A percentile compares a stretch with the other conserved stretches of the same genome.
phyloP scores from a whole-genome alignment of 352 stramenopile genomes.

The Globisporangium rhizosaccharum region DNA sequence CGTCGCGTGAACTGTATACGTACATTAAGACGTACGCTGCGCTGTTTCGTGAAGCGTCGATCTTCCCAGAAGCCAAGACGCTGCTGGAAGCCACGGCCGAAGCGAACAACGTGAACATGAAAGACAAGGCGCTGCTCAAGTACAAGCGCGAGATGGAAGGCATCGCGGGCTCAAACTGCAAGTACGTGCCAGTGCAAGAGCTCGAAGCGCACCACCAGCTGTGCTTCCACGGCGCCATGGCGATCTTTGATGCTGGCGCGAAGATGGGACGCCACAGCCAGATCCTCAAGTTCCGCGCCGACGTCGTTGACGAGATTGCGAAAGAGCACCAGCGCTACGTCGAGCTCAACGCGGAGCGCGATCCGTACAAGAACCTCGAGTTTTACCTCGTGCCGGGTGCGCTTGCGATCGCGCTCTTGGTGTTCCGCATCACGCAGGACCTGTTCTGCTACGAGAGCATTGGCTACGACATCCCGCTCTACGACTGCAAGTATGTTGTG shows the following conservation, averaged over 20 bases:
- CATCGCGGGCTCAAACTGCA: conserved; percentile 75
- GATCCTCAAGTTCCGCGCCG: conserved; percentile 85
- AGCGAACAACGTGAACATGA: conserved; percentile 96
- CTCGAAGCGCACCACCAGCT: conserved; percentile 87
- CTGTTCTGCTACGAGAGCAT: conserved; percentile 82
- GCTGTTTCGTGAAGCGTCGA: conserved; percentile 94
- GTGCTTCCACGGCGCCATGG: conserved; percentile 75
- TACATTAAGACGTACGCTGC: conserved; percentile 97
- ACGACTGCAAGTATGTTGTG: conserved; percentile 86
- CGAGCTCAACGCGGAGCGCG: conserved; percentile 93
- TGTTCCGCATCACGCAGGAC: conserved; percentile 86
- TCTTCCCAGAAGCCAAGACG: conserved; percentile 97
- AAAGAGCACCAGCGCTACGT: conserved; percentile 88
- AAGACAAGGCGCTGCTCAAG: conserved; percentile 70
- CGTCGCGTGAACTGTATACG: conserved; percentile 90
- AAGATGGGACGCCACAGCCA: conserved; percentile 92
- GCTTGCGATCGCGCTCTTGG: conserved; percentile 85
- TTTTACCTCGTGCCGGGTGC: conserved; percentile 92
- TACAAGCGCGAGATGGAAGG: conserved; percentile 96
- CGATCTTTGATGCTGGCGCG: conserved; percentile 92
- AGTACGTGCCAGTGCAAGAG: conserved; percentile 87
- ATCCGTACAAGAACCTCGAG: conserved; percentile 93
- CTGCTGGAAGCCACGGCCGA: conserved; percentile 96
- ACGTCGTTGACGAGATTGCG: conserved; percentile 86
- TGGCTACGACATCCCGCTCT: conserved; percentile 82